Conservation (phyloP, 495 filamentous ascomycete genomes). For the Poronia punctata region DNA sequence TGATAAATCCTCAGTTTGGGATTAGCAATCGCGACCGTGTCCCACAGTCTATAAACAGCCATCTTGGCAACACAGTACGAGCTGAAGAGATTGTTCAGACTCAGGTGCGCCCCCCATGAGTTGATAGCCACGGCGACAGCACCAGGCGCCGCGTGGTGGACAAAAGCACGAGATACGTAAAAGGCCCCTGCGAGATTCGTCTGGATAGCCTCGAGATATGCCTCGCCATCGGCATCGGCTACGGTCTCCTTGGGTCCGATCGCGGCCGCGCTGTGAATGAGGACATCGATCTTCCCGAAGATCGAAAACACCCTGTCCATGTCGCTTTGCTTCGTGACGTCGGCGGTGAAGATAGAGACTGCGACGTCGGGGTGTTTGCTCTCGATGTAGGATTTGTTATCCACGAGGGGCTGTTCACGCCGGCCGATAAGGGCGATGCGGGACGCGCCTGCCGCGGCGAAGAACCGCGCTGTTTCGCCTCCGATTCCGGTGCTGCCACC, state of each 20-base stretch:
- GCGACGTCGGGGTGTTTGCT: constrained; percentile 12
- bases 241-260: constrained; percentile 26
- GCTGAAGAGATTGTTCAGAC: constrained; percentile 22
- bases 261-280: constrained; percentile 26
- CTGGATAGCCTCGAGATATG: constrained; percentile 28
- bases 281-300: constrained; percentile 24
- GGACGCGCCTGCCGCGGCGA: constrained; percentile 38
- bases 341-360: constrained; percentile 20
- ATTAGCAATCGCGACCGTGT: constrained; percentile 28
- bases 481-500: constrained; percentile 38
- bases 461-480: constrained; percentile 31
- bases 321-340: constrained; percentile 34
- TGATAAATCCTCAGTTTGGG: constrained; percentile 35
- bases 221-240: constrained; percentile 22
- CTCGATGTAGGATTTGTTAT: constrained; percentile 10
- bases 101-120: constrained; percentile 33
- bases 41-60: constrained; percentile 34
- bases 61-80: constrained; percentile 38
- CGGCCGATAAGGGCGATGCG: constrained; percentile 32
- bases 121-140: constrained; percentile 32
- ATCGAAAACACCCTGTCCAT: constrained; percentile 33
- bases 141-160: constrained; percentile 28
- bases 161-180: constrained; percentile 34
- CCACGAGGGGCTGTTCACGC: constrained; percentile 8
- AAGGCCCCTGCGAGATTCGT: constrained; percentile 33